Percentiles rank a stretch among this genome's conserved stretches.
phyloP scores from a whole-genome alignment of 2,329 filamentous ascomycete genomes.

The Teratosphaeria zuluensis region DNA sequence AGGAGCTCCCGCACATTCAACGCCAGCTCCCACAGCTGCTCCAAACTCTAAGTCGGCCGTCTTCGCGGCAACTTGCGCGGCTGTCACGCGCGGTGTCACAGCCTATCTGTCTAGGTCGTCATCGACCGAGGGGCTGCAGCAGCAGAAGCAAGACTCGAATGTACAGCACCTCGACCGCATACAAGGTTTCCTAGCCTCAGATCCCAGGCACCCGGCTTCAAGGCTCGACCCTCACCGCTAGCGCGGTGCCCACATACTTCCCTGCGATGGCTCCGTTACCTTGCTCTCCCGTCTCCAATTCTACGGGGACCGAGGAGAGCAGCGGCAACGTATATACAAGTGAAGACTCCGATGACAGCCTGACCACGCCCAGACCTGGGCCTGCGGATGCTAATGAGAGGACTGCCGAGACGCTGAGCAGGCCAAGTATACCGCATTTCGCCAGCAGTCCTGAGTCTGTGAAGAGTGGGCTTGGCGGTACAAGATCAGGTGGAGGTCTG shows the following conservation, averaged over 20 bases:
- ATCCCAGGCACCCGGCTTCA: neutral
- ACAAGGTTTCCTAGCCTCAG: neutral
- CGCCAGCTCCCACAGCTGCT: neutral
- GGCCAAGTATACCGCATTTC: slow-evolving; percentile 11
- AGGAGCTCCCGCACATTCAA: neutral
- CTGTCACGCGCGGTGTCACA: neutral
- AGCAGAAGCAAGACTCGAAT: neutral
- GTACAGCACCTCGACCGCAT: neutral
- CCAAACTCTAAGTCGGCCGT: neutral
- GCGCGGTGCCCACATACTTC: neutral
- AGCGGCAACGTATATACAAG: slow-evolving; percentile 4
- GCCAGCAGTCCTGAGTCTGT: neutral
- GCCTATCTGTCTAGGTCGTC: neutral
- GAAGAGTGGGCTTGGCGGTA: slow-evolving; percentile 1
- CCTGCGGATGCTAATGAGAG: slow-evolving; percentile 20
- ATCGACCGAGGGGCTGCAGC: neutral
- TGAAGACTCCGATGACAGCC: slow-evolving; percentile 22
- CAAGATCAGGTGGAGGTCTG: neutral
- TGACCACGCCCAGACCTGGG: slow-evolving; percentile 25
- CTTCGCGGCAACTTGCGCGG: neutral
- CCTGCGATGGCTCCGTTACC: slow-evolving; percentile 11
- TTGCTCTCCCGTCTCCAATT: slow-evolving; percentile 25
- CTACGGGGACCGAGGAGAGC: slow-evolving; percentile 15
- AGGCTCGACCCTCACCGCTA: neutral
- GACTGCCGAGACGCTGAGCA: slow-evolving; percentile 18